These are phyloP conservation scores for Berberis vulgaris DNA, from an alignment of 164 flowering plant species.

Conservation along the genomic window DNA sequence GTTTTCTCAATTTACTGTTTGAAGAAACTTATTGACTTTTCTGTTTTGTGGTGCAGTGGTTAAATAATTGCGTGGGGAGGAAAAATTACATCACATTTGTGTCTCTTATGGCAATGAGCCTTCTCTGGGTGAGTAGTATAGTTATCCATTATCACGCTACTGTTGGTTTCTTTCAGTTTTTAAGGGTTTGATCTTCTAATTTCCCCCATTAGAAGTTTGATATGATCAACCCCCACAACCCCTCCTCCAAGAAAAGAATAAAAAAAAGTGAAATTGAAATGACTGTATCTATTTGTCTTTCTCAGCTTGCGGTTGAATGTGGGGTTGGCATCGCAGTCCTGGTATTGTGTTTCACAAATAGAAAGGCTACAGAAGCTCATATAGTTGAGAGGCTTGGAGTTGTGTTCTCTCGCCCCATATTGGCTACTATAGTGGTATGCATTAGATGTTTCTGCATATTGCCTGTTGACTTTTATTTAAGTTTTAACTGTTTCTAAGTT, in stretches of 20 bases:
- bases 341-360: constrained; percentile 62
- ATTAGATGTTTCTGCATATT: background rate
- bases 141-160: background rate
- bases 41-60: constrained; percentile 51
- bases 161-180: background rate
- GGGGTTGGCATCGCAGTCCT: constrained; percentile 73
- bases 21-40: background rate
- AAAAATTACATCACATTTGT: constrained; percentile 74
- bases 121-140: constrained; percentile 56
- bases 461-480: background rate
- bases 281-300: background rate
- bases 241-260: no score
- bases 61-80: constrained; percentile 86
- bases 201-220: background rate
- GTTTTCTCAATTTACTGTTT: background rate
- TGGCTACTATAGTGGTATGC: constrained; percentile 79
- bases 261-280: no score
- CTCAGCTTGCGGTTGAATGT: constrained; percentile 59
- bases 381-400: constrained; percentile 66
- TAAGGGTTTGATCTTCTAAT: background rate
- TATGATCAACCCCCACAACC: no score
- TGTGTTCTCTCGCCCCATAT: constrained; percentile 68
- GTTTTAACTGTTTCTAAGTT: no score
- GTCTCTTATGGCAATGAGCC: constrained; percentile 72
- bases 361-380: constrained; percentile 43